phyloP scores from a whole-genome alignment of 1,139 yeast genomes.

The Candida smagusa region DNA sequence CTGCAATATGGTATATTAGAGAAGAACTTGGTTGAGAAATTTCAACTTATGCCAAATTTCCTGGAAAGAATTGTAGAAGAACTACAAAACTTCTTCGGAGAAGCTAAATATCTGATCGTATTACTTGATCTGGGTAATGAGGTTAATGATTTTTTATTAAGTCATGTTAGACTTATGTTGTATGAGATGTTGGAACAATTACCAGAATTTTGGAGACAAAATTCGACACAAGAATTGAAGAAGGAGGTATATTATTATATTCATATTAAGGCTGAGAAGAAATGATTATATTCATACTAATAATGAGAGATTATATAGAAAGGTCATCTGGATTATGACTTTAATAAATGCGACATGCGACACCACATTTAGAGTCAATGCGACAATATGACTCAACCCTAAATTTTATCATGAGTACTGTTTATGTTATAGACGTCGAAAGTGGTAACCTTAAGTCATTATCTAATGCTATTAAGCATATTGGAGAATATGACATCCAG shows the following conservation, averaged over 20 bases:
- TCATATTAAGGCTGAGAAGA: constrained; percentile 29
- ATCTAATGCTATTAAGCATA: constrained; percentile 74
- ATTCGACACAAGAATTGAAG: constrained; percentile 11
- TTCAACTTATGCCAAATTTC: constrained; percentile 5
- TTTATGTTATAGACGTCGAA: constrained; percentile 87
- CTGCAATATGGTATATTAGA: constrained; percentile 8
- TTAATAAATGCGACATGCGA: no score
- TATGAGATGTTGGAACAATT: constrained; percentile 36
- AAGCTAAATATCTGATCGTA: constrained; percentile 30
- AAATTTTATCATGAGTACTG: constrained; percentile 28
- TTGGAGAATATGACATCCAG: constrained; percentile 62
- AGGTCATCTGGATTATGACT: no score
- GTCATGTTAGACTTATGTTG: constrained; percentile 28
- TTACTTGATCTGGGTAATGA: constrained; percentile 32
- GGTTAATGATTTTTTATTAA: constrained; percentile 29
- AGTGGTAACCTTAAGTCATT: constrained; percentile 92
- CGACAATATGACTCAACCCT: constrained; percentile 1
- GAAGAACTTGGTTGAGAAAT: constrained; percentile 3
- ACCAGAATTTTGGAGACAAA: constrained; percentile 25
- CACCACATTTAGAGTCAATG: no score
- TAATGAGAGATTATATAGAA: no score
- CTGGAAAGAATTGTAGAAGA: constrained; percentile 3
- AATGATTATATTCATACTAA: no score
- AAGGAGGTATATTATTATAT: constrained; percentile 29
- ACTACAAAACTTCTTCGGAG: constrained; percentile 30